Percentiles rank a stretch among this genome's conserved stretches.
These are phyloP conservation scores for Tylopilus cervinicoccineus DNA, from an alignment of 768 basidiomycete species.

Conservation along the genomic window DNA sequence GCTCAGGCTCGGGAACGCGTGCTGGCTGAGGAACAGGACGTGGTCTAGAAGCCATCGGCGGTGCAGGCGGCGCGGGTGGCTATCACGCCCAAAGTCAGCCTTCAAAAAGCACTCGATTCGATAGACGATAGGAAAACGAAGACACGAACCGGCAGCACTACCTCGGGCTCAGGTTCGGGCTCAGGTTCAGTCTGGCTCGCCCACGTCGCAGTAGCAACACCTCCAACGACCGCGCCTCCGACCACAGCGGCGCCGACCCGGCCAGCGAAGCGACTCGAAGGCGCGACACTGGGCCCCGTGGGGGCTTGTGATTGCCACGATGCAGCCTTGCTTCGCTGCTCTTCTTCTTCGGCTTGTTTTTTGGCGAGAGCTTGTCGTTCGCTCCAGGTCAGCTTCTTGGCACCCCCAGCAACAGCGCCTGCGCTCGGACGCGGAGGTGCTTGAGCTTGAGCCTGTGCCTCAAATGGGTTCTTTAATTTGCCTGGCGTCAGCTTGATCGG, in stretches of 20 bases:
- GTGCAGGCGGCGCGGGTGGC: conserved; percentile 29
- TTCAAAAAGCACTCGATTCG: not conserved
- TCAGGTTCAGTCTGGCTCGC: conserved; percentile 21
- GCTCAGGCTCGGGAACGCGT: conserved; percentile 19
- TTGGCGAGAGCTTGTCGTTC: conserved; percentile 91
- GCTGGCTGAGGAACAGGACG: conserved; percentile 16
- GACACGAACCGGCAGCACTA: conserved; percentile 26
- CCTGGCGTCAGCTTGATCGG: conserved; percentile 87
- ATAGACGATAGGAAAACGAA: not conserved
- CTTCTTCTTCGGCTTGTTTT: conserved; percentile 79
- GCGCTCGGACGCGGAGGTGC: conserved; percentile 22
- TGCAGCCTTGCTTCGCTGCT: conserved; percentile 56
- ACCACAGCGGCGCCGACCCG: conserved; percentile 28
- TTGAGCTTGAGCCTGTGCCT: conserved; percentile 37
- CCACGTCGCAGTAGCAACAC: conserved; percentile 22
- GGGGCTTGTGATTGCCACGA: conserved; percentile 40
- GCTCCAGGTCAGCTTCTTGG: conserved; percentile 89
- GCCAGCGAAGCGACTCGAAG: conserved; percentile 37
- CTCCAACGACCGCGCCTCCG: conserved; percentile 30
- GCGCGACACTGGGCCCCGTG: conserved; percentile 31
- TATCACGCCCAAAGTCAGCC: conserved; percentile 7
- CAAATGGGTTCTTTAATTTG: conserved; percentile 80
- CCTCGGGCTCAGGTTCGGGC: conserved; percentile 27
- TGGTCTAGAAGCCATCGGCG: conserved; percentile 19
- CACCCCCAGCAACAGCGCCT: conserved; percentile 27